Evolutionary conservation across 768 basidiomycete species (phyloP).

Genomic region (Leccinum incarnatum): DNA sequence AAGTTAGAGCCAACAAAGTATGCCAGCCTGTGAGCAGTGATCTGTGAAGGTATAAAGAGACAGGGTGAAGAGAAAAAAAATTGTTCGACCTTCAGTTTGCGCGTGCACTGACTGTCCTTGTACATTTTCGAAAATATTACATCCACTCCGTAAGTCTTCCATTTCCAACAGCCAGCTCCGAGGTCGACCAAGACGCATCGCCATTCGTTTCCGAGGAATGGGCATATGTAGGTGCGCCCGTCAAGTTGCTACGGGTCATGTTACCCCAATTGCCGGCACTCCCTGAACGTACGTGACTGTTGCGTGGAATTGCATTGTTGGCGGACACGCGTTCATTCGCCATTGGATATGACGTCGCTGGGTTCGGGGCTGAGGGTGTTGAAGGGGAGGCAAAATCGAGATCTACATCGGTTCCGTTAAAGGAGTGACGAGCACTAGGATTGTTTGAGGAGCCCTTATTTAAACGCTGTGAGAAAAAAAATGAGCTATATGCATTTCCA

Average conservation of each 20-base stretch:
- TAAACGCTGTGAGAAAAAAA: slow-evolving; percentile 37
- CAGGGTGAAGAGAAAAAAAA: slow-evolving; percentile 22
- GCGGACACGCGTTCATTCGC: slow-evolving; percentile 37
- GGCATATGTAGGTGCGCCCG: slow-evolving; percentile 48
- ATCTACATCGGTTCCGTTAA: slow-evolving; percentile 68
- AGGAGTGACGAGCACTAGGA: slow-evolving; percentile 66
- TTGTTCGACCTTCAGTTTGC: slow-evolving; percentile 42
- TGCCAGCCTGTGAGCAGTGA: slow-evolving; percentile 7
- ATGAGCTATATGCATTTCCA: slow-evolving; percentile 10
- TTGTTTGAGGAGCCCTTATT: slow-evolving; percentile 47
- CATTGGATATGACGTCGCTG: slow-evolving; percentile 38
- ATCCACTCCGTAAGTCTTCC: slow-evolving; percentile 53
- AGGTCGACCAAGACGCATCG: slow-evolving; percentile 58
- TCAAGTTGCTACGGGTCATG: slow-evolving; percentile 53
- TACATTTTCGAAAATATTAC: slow-evolving; percentile 14
- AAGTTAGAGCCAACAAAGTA: slow-evolving; percentile 10
- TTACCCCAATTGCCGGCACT: slow-evolving; percentile 80
- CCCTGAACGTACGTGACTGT: slow-evolving; percentile 71
- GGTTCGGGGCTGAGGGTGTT: slow-evolving; percentile 47
- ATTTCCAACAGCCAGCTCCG: slow-evolving; percentile 48
- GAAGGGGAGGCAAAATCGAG: slow-evolving; percentile 58
- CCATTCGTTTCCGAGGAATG: slow-evolving; percentile 52
- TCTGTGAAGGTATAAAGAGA: slow-evolving; percentile 8
- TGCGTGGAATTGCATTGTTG: slow-evolving; percentile 40
- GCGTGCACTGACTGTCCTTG: slow-evolving; percentile 1